These are phyloP conservation scores for Aspergillus cavernicola DNA, from an alignment of 495 filamentous ascomycete species.

Conservation along the genomic window DNA sequence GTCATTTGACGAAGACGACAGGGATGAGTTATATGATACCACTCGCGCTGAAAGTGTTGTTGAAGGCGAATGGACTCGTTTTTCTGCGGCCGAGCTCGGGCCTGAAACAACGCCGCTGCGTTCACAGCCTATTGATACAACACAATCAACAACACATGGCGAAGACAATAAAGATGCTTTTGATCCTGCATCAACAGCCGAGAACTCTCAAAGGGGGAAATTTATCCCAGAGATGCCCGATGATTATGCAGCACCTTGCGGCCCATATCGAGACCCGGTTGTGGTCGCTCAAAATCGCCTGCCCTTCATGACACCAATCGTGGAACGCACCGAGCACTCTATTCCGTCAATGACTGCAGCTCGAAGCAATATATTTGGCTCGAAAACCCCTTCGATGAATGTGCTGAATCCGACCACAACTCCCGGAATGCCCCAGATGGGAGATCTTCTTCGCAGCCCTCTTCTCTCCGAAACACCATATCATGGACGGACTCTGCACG, in stretches of 20 bases:
- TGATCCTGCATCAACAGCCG: constrained; percentile 17
- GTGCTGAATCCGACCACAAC: constrained; percentile 23
- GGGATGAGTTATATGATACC: constrained; percentile 46
- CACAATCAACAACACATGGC: constrained; percentile 20
- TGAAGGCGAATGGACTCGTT: constrained; percentile 80
- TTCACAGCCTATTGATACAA: constrained; percentile 25
- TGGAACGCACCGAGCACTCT: constrained; percentile 88
- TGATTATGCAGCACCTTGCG: constrained; percentile 71
- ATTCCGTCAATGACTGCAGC: constrained; percentile 58
- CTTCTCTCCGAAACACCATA: constrained; percentile 26
- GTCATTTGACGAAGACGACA: constrained; percentile 40
- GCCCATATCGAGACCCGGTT: constrained; percentile 71
- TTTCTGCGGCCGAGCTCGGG: constrained; percentile 69
- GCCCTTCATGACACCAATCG: constrained; percentile 98
- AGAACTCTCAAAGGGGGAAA: constrained; percentile 38
- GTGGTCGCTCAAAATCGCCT: constrained; percentile 79
- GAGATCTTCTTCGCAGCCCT: constrained; percentile 34
- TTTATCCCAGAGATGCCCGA: constrained; percentile 74
- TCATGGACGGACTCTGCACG: constrained; percentile 26
- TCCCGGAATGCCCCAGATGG: constrained; percentile 30
- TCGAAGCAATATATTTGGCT: constrained; percentile 53
- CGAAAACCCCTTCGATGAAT: constrained; percentile 70
- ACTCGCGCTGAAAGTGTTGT: constrained; percentile 53
- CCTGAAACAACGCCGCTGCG: constrained; percentile 43
- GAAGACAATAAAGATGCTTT: constrained; percentile 26